Base-by-base conservation (phyloP, 257 asterid genomes). In the Salvia rosmarinus region DNA sequence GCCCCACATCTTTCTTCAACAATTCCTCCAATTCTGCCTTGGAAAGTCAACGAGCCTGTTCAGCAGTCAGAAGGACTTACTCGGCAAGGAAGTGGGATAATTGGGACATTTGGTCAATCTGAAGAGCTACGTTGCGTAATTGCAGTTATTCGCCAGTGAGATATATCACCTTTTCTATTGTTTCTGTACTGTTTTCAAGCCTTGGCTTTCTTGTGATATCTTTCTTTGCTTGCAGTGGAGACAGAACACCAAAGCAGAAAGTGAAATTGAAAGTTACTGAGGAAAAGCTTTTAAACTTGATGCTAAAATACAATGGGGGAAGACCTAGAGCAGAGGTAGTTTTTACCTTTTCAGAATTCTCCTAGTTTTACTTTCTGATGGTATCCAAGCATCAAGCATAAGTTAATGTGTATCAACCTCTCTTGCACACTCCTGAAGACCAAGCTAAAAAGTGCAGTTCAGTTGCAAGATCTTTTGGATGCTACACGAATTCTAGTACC, bases 121-220 rank as follows among this genome's bases (percentile, higher is more conserved):
- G 99, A 95, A 82, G 99, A 95, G 89, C 95, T 95, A 56, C 96
- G 93, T 49, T 95, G 99, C 84, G 99, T 94, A 72, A 92, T 94
- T 68, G 89, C 96, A 56, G 68, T 94, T 70, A 74, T 91, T 64
- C 96, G 99, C 66, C 99, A 94, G 99, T 94, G 79, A 86, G 92
- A 84, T 75, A 68, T 49, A 28, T 71, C 72, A 65, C 58, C 56
- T 51, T 39, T 52, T 43, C 57, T 54, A 11, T 19, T 43, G 47
- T 44, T 50, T 43, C 43, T 68, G 3, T 50, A 25, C 47, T 49
- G 32, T 39, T 46, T 62, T 65, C 34, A n/a, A 70, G 74, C 28
- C 6, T 70, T 68, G 64, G 68, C 68, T 71, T 62, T 59, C 77
- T 70, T 80, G 30, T 70, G 56, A 54, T 64, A 57, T 72, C 35